Base-by-base conservation (phyloP, 768 basidiomycete genomes). In the Lentinula raphanica region DNA sequence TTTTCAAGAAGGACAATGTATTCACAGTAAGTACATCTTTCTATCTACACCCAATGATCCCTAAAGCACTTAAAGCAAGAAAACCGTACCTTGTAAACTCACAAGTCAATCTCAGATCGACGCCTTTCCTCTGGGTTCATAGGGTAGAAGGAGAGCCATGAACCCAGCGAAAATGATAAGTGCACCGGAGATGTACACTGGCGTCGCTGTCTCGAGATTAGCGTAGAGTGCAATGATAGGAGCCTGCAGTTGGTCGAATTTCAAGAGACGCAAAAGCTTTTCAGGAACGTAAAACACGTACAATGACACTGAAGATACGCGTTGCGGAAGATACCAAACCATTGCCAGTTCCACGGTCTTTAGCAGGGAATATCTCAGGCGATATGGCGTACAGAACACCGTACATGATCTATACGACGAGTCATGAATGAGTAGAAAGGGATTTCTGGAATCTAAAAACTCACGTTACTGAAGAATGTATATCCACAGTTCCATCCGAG, bases 401-500 rank as follows among this genome's bases (percentile, higher is more conserved):
- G 51, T 86, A 90, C 87, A 89, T 90, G 60, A 87, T 81, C 76
- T 87, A 46, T n/a, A 28, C 8, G 19, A 42, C 5, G 42, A 27
- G n/a, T n/a, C n/a, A n/a, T n/a, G n/a, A n/a, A n/a, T n/a, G n/a
- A n/a, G n/a, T n/a, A n/a, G n/a, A n/a, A n/a, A n/a, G n/a, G n/a
- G n/a, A n/a, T n/a, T n/a, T 29, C 21, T 19, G 54, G n/a, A 51
- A 42, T 32, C 31, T 5, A 42, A 15, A 9, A 3, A 69, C 75
- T 46, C 58, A 86, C 81, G 63, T 85, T 85, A 54, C 80, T 83
- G 61, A 70, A 78, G 66, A 87, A 86, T n/a, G 73, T 77, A 61
- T 87, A 88, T 8, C 80, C 87, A 65, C 88, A 92, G 69, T 91
- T 90, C 89, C 89, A 92, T 48, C 84, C 89, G 25, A 92, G 76